phyloP scores from a whole-genome alignment of 441 rosid species.

The Oxalis stricta region DNA sequence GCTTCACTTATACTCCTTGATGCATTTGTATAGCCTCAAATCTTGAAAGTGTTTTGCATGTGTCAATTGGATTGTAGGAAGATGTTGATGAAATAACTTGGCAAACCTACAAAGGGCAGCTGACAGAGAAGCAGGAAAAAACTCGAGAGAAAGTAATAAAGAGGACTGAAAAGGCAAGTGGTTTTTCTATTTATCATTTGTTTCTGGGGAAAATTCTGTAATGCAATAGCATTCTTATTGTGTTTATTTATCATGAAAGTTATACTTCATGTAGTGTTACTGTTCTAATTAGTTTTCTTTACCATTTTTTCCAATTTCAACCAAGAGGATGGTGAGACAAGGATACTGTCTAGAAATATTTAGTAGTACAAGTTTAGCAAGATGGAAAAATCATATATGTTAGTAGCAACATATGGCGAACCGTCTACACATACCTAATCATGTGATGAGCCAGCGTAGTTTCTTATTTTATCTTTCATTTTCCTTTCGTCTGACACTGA shows the following conservation, averaged over 20 bases:
- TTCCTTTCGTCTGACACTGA: background rate
- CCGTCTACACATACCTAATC: background rate
- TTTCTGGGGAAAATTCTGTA: slow-evolving; percentile 2
- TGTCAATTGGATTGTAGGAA: slow-evolving; percentile 47
- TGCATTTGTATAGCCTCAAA: too few relatives aligned
- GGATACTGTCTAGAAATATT: too few relatives aligned
- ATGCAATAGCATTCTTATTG: background rate
- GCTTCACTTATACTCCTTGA: too few relatives aligned
- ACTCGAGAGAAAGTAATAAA: slow-evolving; percentile 76
- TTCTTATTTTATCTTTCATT: background rate
- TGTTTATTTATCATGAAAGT: too few relatives aligned
- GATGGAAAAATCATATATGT: too few relatives aligned
- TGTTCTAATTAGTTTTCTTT: too few relatives aligned
- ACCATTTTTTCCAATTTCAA: too few relatives aligned
- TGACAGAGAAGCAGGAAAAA: slow-evolving; percentile 93
- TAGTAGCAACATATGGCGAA: too few relatives aligned
- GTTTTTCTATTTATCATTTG: slow-evolving; percentile 4
- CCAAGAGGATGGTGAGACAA: too few relatives aligned
- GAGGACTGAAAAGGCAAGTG: slow-evolving; percentile 71
- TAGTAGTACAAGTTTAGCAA: too few relatives aligned
- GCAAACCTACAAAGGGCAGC: slow-evolving; percentile 93
- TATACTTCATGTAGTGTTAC: too few relatives aligned
- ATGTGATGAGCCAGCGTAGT: background rate
- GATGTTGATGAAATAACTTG: slow-evolving; percentile 81
- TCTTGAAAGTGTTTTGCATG: too few relatives aligned